Evolutionary conservation across 768 basidiomycete genomes (phyloP).

Genomic region (Boletus eberwhitei): DNA sequence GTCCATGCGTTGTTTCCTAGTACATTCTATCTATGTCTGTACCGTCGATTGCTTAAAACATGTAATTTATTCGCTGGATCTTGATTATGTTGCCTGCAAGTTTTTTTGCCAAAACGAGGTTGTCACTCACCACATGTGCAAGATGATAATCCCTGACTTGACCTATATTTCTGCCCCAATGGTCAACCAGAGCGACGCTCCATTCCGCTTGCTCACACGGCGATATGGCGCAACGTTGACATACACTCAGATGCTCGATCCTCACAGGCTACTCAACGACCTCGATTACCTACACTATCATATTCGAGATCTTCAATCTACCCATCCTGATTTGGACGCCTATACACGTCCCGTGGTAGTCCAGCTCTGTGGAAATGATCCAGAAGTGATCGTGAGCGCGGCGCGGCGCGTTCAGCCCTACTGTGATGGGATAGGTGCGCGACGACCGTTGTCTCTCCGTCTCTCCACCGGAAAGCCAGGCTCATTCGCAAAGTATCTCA

Average conservation of each 20-base stretch:
- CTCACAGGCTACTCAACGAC: slow-evolving; percentile 60
- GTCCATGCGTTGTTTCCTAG: not conserved
- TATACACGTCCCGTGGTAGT: slow-evolving; percentile 54
- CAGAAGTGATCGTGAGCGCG: slow-evolving; percentile 56
- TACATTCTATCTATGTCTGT: slow-evolving; percentile 14
- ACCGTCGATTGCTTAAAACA: slow-evolving; percentile 6
- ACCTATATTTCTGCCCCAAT: slow-evolving; percentile 63
- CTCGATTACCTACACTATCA: slow-evolving; percentile 63
- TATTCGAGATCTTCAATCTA: slow-evolving; percentile 48
- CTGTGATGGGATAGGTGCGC: slow-evolving; percentile 69
- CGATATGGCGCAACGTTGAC: slow-evolving; percentile 62
- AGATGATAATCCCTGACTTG: slow-evolving; percentile 25
- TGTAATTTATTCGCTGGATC: slow-evolving; percentile 18
- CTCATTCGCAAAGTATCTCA: slow-evolving; percentile 8
- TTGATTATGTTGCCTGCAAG: too few relatives aligned
- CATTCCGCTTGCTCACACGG: slow-evolving; percentile 62
- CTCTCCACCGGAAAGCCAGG: not conserved
- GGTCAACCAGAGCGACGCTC: slow-evolving; percentile 78
- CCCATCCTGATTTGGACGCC: slow-evolving; percentile 12
- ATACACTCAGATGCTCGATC: slow-evolving; percentile 77
- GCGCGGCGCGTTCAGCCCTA: slow-evolving; percentile 54
- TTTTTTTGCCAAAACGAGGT: not conserved
- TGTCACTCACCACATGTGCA: not conserved
- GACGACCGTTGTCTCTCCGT: not conserved
- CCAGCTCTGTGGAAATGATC: slow-evolving; percentile 72